Percentiles rank a stretch among this genome's conserved stretches.
These are phyloP conservation scores for Fraxinus excelsior DNA, from an alignment of 257 asterid genomes.

Conservation along the genomic window DNA sequence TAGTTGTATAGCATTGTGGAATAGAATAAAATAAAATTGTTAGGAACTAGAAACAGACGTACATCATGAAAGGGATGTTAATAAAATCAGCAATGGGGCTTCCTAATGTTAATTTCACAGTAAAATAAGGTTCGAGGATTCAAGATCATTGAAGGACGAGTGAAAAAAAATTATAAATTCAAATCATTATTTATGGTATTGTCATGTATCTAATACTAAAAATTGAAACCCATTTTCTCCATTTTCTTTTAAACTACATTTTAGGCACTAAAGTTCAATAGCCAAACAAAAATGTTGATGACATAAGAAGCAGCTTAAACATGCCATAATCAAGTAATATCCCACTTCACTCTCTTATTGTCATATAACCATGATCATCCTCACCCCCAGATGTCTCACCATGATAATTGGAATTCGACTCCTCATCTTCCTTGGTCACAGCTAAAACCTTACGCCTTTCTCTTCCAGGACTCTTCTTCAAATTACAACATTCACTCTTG, in stretches of 20 bases:
- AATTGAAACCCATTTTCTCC: neutral
- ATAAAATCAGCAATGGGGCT: neutral
- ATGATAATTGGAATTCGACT: too few species aligned
- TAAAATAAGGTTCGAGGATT: neutral
- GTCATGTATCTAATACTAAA: neutral
- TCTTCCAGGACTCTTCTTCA: too few species aligned
- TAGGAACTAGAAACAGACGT: neutral
- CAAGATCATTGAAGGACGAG: neutral
- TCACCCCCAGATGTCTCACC: too few species aligned
- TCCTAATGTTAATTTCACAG: neutral
- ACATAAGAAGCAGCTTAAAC: neutral
- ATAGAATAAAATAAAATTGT: too few species aligned
- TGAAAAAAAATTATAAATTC: neutral
- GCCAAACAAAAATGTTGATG: neutral
- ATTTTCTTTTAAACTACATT: too few species aligned
- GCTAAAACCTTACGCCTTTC: too few species aligned
- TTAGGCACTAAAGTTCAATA: neutral
- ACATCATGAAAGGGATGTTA: neutral
- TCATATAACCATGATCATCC: too few species aligned
- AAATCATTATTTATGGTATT: neutral
- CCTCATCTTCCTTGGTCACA: too few species aligned
- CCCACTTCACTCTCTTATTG: neutral
- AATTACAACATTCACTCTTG: too few species aligned
- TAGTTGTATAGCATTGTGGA: too few species aligned
- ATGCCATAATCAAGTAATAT: neutral